Evolutionary conservation across 2,329 filamentous ascomycete species (phyloP).

Genomic region (Corinectria fuckeliana): DNA sequence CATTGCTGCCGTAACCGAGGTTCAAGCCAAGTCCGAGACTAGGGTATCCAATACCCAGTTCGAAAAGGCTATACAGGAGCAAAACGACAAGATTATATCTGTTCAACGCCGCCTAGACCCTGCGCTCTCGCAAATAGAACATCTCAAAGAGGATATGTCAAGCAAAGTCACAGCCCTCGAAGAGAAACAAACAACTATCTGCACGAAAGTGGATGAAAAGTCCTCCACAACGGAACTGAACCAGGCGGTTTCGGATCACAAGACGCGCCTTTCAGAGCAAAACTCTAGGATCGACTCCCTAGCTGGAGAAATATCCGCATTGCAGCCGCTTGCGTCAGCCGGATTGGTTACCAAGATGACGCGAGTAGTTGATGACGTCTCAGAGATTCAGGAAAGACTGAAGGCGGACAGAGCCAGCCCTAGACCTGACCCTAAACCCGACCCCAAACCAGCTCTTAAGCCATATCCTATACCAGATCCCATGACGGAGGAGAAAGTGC

Average conservation of each 20-base stretch:
- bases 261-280: conserved; percentile 8
- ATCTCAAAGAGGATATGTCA: neutral
- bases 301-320: neutral
- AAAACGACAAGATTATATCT: neutral
- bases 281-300: conserved; percentile 14
- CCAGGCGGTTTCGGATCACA: neutral
- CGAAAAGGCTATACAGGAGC: neutral
- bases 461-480: too few species aligned
- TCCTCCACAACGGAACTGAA: neutral
- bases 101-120: neutral
- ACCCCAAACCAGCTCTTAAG: too few species aligned
- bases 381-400: conserved; percentile 1
- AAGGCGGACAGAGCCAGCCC: neutral
- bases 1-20: neutral
- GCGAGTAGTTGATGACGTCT: neutral
- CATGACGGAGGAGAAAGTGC: conserved; percentile 13
- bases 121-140: neutral
- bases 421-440: too few species aligned
- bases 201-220: neutral
- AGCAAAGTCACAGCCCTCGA: neutral
- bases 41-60: neutral
- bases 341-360: conserved; percentile 2
- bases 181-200: neutral
- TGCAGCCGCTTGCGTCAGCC: conserved; percentile 7
- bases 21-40: neutral